These are phyloP conservation scores for Isatis tinctoria DNA, from an alignment of 345 rosid species.

Conservation along the genomic window DNA sequence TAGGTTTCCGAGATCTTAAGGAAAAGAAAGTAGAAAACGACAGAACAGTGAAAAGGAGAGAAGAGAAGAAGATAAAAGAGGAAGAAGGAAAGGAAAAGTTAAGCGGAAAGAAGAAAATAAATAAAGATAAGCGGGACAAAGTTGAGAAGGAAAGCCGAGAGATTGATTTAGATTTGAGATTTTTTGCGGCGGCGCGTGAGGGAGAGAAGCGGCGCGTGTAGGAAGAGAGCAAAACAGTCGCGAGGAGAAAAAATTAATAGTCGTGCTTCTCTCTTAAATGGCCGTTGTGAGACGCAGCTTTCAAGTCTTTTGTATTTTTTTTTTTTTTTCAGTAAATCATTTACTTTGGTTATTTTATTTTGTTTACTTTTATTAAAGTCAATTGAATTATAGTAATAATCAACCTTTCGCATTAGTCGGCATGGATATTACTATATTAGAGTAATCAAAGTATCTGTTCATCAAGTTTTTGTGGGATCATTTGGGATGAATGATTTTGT, in stretches of 20 bases:
- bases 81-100: not conserved
- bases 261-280: constrained; percentile 8
- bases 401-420: no score
- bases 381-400: no score
- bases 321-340: not conserved
- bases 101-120: not conserved
- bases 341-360: no score
- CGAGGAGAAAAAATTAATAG: not conserved
- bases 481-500: no score
- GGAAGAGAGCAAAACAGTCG: not conserved
- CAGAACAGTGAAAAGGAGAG: not conserved
- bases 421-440: no score
- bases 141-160: constrained; percentile 6
- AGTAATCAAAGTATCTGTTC: no score
- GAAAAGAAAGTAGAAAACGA: constrained; percentile 15
- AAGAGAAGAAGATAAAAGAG: not conserved
- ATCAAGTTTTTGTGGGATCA: no score
- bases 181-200: constrained; percentile 26
- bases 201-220: constrained; percentile 4
- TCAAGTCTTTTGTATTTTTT: not conserved
- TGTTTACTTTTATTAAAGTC: no score
- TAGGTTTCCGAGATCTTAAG: constrained; percentile 29
- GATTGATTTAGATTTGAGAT: not conserved
- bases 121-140: not conserved
- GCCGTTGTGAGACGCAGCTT: constrained; percentile 7